Base-by-base conservation (phyloP, 805 yeast genomes). In the Sugiyamaella lignohabitans region DNA sequence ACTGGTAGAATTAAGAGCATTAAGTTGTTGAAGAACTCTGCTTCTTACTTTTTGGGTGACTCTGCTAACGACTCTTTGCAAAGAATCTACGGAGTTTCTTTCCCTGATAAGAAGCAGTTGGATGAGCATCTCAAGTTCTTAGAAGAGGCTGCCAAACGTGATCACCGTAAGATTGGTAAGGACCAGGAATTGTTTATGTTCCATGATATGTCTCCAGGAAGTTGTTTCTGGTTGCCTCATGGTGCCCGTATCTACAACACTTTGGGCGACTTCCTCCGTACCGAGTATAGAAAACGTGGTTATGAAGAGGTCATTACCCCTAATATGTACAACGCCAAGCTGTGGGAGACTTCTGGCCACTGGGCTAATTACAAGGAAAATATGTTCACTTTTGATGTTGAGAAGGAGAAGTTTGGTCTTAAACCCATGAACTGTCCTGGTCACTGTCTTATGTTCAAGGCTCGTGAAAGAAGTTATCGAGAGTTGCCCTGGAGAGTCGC, bases 401-500 rank as follows among this genome's bases (percentile, higher is more conserved):
- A 93, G 71, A 93, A 93, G 77, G 98, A 93, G 68, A 78, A 78
- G 34, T 93, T 74, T 62, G 98, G 96, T 60, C 78, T 93, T 61
- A 91, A 91, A 71, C 98, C 97, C 62, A 88, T 87, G 96, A 87
- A 87, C 65, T 87, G 96, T 60, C 96, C 96, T 0, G 95, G 96
- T 47, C 98, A 91, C 72, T 91, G 98, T 75, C 66, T 91, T 59
- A 78, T 91, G 72, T 91, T 87, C 76, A 87, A 87, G 64, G 72
- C 88, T 42, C 81, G 95, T 66, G 96, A 89, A 67, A 82, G 97
- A 70, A 87, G 96, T 2, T 91, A 93, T 72, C 79, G 96, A 65
- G 98, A 93, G 69, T 75, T 91, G 67, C 98, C 98, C 61, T 85
- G 95, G 95, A 85, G 98, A 75, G 94, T 87, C 70, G 96, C 98